Percentiles rank a stretch among this genome's conserved stretches.
These are phyloP conservation scores for Pleurotus citrinopileatus DNA, from an alignment of 768 basidiomycete species.

Conservation along the genomic window DNA sequence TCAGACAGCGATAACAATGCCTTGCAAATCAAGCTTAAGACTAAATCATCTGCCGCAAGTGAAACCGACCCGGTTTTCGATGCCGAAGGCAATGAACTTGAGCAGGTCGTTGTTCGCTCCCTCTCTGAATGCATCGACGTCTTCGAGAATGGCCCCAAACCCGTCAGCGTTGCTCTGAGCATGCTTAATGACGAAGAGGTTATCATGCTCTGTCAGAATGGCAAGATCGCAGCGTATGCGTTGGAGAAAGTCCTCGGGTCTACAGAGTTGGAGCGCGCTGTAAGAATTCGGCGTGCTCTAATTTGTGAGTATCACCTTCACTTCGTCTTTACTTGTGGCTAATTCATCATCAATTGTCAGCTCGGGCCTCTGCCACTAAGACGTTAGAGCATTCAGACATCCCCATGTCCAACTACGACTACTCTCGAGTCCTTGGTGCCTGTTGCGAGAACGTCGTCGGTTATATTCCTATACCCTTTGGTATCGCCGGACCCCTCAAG, in stretches of 20 bases:
- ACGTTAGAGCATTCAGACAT: conserved; percentile 82
- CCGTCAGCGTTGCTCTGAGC: conserved; percentile 51
- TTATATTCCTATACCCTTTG: conserved; percentile 93
- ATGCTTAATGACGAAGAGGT: conserved; percentile 90
- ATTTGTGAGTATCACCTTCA: conserved; percentile 64
- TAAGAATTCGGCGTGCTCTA: conserved; percentile 79
- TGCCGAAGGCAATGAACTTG: conserved; percentile 3
- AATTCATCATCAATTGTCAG: conserved; percentile 29
- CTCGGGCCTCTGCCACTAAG: conserved; percentile 80
- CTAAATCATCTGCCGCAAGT: neutral
- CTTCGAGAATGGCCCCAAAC: conserved; percentile 70
- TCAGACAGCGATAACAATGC: neutral
- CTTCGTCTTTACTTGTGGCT: neutral
- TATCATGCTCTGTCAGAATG: conserved; percentile 81
- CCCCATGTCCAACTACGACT: conserved; percentile 86
- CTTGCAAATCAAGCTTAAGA: neutral
- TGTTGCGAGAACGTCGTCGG: conserved; percentile 99
- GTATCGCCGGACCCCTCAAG: conserved; percentile 92
- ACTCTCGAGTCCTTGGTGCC: conserved; percentile 89
- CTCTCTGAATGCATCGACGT: conserved; percentile 79
- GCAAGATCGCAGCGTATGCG: conserved; percentile 91
- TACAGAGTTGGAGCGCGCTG: conserved; percentile 77
- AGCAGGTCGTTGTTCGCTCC: conserved; percentile 35
- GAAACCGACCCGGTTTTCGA: neutral
- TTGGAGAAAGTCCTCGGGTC: conserved; percentile 85